Percentiles rank a stretch among this genome's conserved stretches.
Conservation (phyloP, 2,329 filamentous ascomycete species). For the Microthyrium microscopicum region DNA sequence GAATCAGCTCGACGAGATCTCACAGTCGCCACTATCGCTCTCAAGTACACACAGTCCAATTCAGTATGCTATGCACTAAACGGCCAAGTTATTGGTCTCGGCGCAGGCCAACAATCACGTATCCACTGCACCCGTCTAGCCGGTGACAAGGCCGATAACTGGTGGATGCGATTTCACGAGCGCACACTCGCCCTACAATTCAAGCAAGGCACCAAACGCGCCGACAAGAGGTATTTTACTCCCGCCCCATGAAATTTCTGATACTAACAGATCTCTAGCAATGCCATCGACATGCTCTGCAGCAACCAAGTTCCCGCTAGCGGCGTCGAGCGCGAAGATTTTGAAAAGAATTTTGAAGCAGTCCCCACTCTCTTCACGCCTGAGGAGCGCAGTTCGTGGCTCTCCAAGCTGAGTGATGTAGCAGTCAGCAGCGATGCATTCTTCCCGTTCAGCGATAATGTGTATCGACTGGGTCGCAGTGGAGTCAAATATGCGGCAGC, state of each 20-base stretch:
- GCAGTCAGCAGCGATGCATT: slow-evolving; percentile 90
- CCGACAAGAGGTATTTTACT: slow-evolving; percentile 53
- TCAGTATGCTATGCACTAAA: slow-evolving; percentile 94
- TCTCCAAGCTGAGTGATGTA: slow-evolving; percentile 64
- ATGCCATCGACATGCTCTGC: slow-evolving; percentile 89
- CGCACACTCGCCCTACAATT: slow-evolving; percentile 77
- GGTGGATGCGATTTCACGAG: slow-evolving; percentile 98
- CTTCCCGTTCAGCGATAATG: slow-evolving; percentile 97
- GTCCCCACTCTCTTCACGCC: slow-evolving; percentile 68
- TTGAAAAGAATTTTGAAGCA: slow-evolving; percentile 79
- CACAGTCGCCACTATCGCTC: slow-evolving; percentile 85
- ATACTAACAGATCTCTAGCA: slow-evolving; percentile 28
- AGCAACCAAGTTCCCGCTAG: slow-evolving; percentile 74
- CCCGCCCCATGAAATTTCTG: background rate
- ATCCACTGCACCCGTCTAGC: slow-evolving; percentile 97
- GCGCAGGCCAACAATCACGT: slow-evolving; percentile 89
- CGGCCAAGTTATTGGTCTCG: slow-evolving; percentile 84
- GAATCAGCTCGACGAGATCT: slow-evolving; percentile 76
- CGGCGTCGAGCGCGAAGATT: slow-evolving; percentile 70
- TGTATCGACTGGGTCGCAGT: slow-evolving; percentile 76
- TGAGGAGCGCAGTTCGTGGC: slow-evolving; percentile 75
- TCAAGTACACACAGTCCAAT: slow-evolving; percentile 99
- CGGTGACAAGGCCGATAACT: slow-evolving; percentile 97
- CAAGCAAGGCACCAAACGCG: slow-evolving; percentile 93
- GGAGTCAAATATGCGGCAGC: slow-evolving; percentile 94